Conservation (phyloP, 192 early-diverging fungal genomes). For the Coemansia sp. region DNA sequence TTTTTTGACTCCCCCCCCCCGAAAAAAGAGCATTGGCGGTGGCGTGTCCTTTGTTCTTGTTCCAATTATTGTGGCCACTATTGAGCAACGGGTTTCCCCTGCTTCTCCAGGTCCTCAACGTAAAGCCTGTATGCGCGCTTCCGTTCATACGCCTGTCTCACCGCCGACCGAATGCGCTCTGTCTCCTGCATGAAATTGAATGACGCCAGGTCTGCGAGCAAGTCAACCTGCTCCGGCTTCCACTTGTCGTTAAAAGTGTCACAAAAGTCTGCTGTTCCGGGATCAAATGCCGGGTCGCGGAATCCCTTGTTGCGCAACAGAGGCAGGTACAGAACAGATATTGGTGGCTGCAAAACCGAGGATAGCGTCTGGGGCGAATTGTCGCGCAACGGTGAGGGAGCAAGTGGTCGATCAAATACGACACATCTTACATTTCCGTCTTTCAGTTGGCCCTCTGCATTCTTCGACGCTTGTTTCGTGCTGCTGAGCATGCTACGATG, state of each 20-base stretch:
- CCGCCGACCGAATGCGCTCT: constrained; percentile 51
- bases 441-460: constrained; percentile 20
- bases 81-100: not conserved
- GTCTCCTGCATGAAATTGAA: constrained; percentile 58
- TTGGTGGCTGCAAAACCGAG: constrained; percentile 11
- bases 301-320: constrained; percentile 62
- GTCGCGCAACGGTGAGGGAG: constrained; percentile 22
- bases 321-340: constrained; percentile 63
- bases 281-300: constrained; percentile 60
- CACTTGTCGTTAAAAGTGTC: constrained; percentile 70
- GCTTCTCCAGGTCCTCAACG: constrained; percentile 1
- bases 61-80: not conserved
- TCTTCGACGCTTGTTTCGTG: constrained; percentile 25
- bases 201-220: constrained; percentile 60
- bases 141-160: constrained; percentile 50
- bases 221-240: constrained; percentile 63
- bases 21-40: not conserved
- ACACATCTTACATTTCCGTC: constrained; percentile 50
- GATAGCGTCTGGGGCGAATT: not conserved
- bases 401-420: constrained; percentile 50
- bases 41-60: not conserved
- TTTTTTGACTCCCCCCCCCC: not conserved
- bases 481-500: constrained; percentile 17
- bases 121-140: constrained; percentile 50
- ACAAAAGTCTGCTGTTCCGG: constrained; percentile 62